Conservation (phyloP, 225 moss, liverwort and hornwort species). For the Lunularia cruciata region DNA sequence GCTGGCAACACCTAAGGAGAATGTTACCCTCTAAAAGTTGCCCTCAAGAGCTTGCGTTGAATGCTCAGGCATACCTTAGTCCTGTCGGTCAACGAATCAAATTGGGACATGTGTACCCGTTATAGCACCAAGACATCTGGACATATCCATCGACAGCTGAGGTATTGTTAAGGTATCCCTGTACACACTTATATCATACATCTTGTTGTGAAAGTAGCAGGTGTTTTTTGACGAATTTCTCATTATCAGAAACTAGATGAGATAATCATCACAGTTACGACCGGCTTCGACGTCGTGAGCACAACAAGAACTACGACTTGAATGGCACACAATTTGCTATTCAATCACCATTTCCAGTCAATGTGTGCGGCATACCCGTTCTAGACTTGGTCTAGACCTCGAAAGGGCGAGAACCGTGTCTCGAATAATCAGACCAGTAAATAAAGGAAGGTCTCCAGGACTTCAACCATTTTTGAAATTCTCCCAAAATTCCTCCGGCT, state of each 20-base stretch:
- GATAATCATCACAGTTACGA: neutral
- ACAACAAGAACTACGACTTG: neutral
- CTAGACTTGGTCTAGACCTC: neutral
- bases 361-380: neutral
- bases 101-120: neutral
- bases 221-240: neutral
- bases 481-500: slow-evolving; percentile 54
- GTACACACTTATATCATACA: slow-evolving; percentile 6
- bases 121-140: neutral
- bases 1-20: neutral
- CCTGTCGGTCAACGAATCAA: slow-evolving; percentile 6
- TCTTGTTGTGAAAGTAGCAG: neutral
- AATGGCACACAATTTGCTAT: slow-evolving; percentile 4
- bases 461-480: slow-evolving; percentile 45
- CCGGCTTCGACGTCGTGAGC: neutral
- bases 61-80: neutral
- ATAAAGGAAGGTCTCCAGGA: neutral
- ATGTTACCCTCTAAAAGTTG: neutral
- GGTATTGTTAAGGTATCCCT: neutral
- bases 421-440: neutral
- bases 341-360: neutral
- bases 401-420: neutral
- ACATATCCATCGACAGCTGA: slow-evolving; percentile 1
- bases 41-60: neutral
- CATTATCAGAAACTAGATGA: neutral